Conservation (phyloP, 768 basidiomycete genomes). For the Gymnopilus dilepis region DNA sequence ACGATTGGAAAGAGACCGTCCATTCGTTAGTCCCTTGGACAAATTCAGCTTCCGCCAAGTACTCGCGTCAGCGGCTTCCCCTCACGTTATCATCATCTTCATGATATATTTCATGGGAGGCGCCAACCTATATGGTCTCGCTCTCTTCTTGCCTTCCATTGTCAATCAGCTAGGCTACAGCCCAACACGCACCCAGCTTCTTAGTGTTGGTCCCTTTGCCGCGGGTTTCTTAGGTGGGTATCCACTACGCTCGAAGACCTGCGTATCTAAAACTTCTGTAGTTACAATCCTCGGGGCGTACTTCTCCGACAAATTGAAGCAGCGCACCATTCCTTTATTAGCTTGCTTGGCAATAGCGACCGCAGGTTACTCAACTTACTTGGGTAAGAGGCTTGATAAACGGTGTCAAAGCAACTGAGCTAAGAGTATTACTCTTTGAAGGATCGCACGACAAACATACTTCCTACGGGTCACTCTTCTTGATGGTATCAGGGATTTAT, state of each 20-base stretch:
- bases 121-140: slow-evolving; percentile 41
- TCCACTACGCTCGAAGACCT: too few relatives aligned
- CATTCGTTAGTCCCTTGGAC: slow-evolving; percentile 34
- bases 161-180: slow-evolving; percentile 42
- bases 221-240: slow-evolving; percentile 39
- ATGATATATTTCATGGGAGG: slow-evolving; percentile 40
- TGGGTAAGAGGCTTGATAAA: neutral
- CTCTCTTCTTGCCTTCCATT: slow-evolving; percentile 43
- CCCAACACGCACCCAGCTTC: slow-evolving; percentile 37
- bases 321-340: slow-evolving; percentile 32
- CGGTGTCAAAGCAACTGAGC: neutral
- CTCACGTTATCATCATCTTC: slow-evolving; percentile 41
- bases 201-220: slow-evolving; percentile 44
- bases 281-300: slow-evolving; percentile 34
- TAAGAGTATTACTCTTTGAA: neutral
- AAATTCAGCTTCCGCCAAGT: slow-evolving; percentile 38
- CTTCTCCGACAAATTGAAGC: slow-evolving; percentile 33
- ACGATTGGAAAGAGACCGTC: slow-evolving; percentile 39
- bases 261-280: slow-evolving; percentile 4
- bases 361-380: slow-evolving; percentile 32
- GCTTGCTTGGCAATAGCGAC: slow-evolving; percentile 29
- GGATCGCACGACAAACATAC: slow-evolving; percentile 30
- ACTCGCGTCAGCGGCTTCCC: slow-evolving; percentile 33
- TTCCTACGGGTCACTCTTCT: slow-evolving; percentile 40
- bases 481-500: slow-evolving; percentile 42